Conservation (phyloP, 345 rosid species). For the Heritiera fomes region DNA sequence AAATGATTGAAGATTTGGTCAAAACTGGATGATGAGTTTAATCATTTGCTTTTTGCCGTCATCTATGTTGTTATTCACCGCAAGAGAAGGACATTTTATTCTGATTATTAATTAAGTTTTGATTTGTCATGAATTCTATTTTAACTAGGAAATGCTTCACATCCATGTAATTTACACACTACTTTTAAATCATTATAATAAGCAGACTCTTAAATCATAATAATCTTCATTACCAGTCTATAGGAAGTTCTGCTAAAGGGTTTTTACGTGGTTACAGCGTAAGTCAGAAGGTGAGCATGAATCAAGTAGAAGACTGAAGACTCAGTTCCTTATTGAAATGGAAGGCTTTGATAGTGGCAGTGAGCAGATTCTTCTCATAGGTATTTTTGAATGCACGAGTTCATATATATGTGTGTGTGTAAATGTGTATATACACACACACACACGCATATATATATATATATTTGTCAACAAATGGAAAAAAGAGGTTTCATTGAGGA, state of each 20-base stretch:
- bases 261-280: constrained; percentile 59
- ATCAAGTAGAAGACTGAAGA: constrained; percentile 92
- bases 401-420: background rate
- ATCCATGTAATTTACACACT: background rate
- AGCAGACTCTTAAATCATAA: background rate
- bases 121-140: background rate
- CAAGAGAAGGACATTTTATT: background rate
- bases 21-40: background rate
- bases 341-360: constrained; percentile 87
- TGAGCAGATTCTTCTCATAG: constrained; percentile 91
- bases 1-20: background rate
- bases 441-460: too few species aligned
- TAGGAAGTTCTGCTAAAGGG: constrained; percentile 20
- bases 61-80: background rate
- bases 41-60: background rate
- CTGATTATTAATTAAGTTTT: background rate
- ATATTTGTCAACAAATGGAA: background rate
- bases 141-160: background rate
- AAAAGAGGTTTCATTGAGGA: background rate
- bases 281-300: constrained; percentile 99
- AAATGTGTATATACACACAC: too few species aligned
- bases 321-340: constrained; percentile 89
- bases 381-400: constrained; percentile 36
- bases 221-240: background rate
- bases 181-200: background rate